These are phyloP conservation scores for Persicaria maculosa DNA, from an alignment of 148 eudicot genomes.

Conservation along the genomic window DNA sequence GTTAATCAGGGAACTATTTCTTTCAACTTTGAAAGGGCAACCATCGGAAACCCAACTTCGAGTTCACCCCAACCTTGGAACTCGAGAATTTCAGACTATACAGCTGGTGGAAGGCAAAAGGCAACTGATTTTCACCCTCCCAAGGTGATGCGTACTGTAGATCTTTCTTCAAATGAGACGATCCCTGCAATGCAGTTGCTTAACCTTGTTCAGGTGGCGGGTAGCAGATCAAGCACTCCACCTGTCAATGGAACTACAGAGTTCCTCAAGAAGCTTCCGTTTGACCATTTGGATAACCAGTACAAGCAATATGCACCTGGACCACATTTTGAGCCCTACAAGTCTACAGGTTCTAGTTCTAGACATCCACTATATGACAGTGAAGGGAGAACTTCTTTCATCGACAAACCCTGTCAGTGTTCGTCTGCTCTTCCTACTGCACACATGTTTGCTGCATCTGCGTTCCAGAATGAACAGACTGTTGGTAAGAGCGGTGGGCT, in stretches of 20 bases:
- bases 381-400: constrained; percentile 14
- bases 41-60: constrained; percentile 14
- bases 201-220: constrained; percentile 41
- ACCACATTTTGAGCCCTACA: constrained; percentile 15
- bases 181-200: constrained; percentile 49
- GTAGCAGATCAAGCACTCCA: constrained; percentile 22
- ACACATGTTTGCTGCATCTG: constrained; percentile 16
- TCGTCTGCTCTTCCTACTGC: constrained; percentile 10
- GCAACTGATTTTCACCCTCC: background rate
- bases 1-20: constrained; percentile 20
- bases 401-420: constrained; percentile 13
- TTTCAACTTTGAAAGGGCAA: constrained; percentile 12
- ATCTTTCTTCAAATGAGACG: constrained; percentile 10
- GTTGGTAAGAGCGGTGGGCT: constrained; percentile 10
- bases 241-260: background rate
- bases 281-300: constrained; percentile 14
- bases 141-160: background rate
- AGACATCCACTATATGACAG: constrained; percentile 21
- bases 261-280: background rate
- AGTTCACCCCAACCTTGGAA: constrained; percentile 12
- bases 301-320: constrained; percentile 17
- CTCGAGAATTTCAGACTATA: constrained; percentile 8
- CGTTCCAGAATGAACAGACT: constrained; percentile 13
- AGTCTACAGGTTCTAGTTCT: constrained; percentile 17
- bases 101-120: constrained; percentile 4